These are phyloP conservation scores for Aspergillus sp. DNA, from an alignment of 2,329 filamentous ascomycete species.

Conservation along the genomic window DNA sequence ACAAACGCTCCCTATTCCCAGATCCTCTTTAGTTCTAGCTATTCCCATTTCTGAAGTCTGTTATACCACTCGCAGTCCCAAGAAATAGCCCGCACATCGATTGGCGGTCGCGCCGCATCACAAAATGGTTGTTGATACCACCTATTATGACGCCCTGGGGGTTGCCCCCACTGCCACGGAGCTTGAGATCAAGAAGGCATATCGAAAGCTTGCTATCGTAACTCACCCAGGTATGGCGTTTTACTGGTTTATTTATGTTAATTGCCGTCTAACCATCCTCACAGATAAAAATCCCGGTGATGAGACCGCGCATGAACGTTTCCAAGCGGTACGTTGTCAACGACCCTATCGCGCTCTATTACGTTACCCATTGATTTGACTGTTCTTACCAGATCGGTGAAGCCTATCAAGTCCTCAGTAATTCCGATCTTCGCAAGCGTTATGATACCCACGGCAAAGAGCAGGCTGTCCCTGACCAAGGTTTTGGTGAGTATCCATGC, in stretches of 20 bases:
- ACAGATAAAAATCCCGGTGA: slow-evolving; percentile 97
- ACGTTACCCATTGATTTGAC: slow-evolving; percentile 5
- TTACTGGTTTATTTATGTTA: background rate
- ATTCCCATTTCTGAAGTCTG: background rate
- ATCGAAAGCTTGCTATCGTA: slow-evolving; percentile 89
- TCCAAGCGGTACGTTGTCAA: slow-evolving; percentile 71
- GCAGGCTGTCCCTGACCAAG: slow-evolving; percentile 81
- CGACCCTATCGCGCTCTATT: background rate
- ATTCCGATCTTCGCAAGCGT: slow-evolving; percentile 79
- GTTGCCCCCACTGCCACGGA: slow-evolving; percentile 82
- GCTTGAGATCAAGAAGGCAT: slow-evolving; percentile 95
- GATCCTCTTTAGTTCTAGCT: background rate
- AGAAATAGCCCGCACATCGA: background rate
- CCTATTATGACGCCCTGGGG: slow-evolving; percentile 84
- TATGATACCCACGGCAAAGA: slow-evolving; percentile 99
- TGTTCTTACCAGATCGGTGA: slow-evolving; percentile 58
- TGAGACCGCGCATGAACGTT: slow-evolving; percentile 88
- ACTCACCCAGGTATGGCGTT: slow-evolving; percentile 73
- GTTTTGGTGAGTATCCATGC: slow-evolving; percentile 65
- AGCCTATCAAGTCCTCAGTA: slow-evolving; percentile 77
- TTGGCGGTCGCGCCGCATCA: slow-evolving; percentile 10
- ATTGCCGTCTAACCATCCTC: slow-evolving; percentile 13
- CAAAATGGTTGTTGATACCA: slow-evolving; percentile 81
- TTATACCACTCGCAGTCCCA: background rate
- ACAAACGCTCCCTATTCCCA: background rate